Base-by-base conservation (phyloP, 495 filamentous ascomycete species). In the Mytilinidion resinicola region DNA sequence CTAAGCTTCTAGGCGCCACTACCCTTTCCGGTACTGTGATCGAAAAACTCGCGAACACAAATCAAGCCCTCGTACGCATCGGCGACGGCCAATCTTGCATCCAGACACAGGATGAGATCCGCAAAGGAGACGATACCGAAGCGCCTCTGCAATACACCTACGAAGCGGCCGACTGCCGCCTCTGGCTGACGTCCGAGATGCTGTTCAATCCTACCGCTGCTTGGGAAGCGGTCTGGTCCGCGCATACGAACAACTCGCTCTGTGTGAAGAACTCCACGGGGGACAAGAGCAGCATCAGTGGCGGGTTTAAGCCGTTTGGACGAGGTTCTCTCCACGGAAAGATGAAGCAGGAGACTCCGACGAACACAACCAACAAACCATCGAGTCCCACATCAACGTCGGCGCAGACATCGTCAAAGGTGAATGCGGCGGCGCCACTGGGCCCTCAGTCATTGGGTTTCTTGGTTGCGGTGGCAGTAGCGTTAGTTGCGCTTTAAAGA, bases 221-320 rank as follows among this genome's bases (percentile, higher is more conserved):
- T 38, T 65, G 62, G 62, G 55, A 51, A 39, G 6, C 20, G 34
- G 62, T 47, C 4, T 58, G 55, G 58, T 51, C 56, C 36, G 55
- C 59, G 0, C 52, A 36, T 17, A 14, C 4, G 3, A 50, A 62
- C 35, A 56, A 59, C 11, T 49, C 14, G 1, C 52, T 52, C 33
- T 64, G 57, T 38, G 62, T 60, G 7, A 36, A 60, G 39, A 57
- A 57, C 2, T 51, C 37, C 11, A 64, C 57, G n/a, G 42, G 37
- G 17, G 51, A 60, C 21, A 56, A 54, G 30, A 46, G 44, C 15
- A 17, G 34, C 9, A 63, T 57, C 33, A 63, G 51, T 34, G 59
- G 63, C 1, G 55, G 57, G 19, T 72, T 59, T 34, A 69, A 66
- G 36, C 73, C 62, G 9, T 68, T 49, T 42, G 61, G 61, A 6